phyloP scores from a whole-genome alignment of 2,329 filamentous ascomycete genomes.

The Ascochyta clinopodiicola region DNA sequence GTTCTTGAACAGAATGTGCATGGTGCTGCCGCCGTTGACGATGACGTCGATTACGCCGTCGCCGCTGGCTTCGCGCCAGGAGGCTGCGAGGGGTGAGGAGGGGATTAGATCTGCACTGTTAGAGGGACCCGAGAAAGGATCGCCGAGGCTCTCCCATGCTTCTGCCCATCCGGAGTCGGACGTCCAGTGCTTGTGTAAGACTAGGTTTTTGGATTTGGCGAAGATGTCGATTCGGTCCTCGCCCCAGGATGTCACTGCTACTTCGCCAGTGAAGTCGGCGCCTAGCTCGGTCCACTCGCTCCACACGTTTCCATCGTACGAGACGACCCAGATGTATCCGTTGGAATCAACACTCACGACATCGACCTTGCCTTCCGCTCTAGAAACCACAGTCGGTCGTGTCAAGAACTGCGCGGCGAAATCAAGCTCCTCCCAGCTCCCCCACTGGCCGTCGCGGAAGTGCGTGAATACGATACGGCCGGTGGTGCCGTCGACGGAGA shows the following conservation, averaged over 20 bases:
- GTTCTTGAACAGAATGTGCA: conserved; percentile 12
- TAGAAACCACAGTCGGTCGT: conserved; percentile 7
- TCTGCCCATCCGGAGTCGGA: background rate
- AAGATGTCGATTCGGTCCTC: conserved; percentile 20
- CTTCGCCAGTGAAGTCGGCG: conserved; percentile 1
- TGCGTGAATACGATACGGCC: conserved; percentile 14
- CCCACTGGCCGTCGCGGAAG: conserved; percentile 11
- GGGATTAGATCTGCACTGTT: background rate
- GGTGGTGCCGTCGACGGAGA: conserved; percentile 11
- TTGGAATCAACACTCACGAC: conserved; percentile 9
- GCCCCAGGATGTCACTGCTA: conserved; percentile 15
- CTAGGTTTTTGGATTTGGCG: background rate
- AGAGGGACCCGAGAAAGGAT: background rate
- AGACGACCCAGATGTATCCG: conserved; percentile 11
- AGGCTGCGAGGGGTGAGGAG: conserved; percentile 1
- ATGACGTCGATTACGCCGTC: conserved; percentile 16
- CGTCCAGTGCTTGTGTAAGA: conserved; percentile 6
- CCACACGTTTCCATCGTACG: conserved; percentile 11
- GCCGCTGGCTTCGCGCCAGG: conserved; percentile 1
- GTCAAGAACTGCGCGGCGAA: background rate
- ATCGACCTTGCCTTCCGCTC: conserved; percentile 7
- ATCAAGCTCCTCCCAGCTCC: conserved; percentile 15
- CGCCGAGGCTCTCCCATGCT: conserved; percentile 3
- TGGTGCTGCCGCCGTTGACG: background rate
- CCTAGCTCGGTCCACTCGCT: conserved; percentile 14